Evolutionary conservation across 352 stramenopile genomes (phyloP).

Genomic region (Blastocystis sp.): DNA sequence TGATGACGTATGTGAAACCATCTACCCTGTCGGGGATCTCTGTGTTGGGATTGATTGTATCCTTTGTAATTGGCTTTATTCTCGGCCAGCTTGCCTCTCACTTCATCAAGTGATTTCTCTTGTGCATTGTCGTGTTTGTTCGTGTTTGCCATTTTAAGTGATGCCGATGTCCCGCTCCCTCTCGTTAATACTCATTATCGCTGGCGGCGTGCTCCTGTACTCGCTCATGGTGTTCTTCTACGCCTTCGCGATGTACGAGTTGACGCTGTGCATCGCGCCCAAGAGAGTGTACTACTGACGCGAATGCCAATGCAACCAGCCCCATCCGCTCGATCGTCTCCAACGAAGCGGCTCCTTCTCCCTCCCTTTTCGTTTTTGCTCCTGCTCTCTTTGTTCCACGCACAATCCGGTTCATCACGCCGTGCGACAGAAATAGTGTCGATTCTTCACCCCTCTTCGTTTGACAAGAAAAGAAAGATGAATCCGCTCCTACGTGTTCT

Average conservation of each 20-base stretch:
- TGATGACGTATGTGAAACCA: not conserved
- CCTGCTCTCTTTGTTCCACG: not conserved
- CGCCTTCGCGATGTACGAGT: not conserved
- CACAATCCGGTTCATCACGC: not conserved
- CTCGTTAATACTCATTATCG: not conserved
- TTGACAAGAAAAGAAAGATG: not conserved
- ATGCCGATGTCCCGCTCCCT: not conserved
- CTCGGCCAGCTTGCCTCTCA: not conserved
- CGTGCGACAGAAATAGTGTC: not conserved
- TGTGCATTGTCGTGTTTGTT: not conserved
- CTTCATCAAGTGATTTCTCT: not conserved
- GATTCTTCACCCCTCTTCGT: not conserved
- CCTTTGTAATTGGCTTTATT: not conserved
- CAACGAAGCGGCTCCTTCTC: too few species aligned
- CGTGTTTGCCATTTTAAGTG: too few species aligned
- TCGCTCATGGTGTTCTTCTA: not conserved
- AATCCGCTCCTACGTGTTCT: constrained; percentile 2
- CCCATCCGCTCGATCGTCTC: too few species aligned
- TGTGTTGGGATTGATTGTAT: not conserved
- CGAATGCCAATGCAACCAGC: too few species aligned
- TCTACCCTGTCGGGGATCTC: not conserved
- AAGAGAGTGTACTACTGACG: not conserved
- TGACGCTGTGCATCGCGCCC: not conserved
- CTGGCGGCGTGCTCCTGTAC: not conserved
- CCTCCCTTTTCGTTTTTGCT: not conserved